Conservation (phyloP, 176 grass and related monocot species). For the Phragmites australis region DNA sequence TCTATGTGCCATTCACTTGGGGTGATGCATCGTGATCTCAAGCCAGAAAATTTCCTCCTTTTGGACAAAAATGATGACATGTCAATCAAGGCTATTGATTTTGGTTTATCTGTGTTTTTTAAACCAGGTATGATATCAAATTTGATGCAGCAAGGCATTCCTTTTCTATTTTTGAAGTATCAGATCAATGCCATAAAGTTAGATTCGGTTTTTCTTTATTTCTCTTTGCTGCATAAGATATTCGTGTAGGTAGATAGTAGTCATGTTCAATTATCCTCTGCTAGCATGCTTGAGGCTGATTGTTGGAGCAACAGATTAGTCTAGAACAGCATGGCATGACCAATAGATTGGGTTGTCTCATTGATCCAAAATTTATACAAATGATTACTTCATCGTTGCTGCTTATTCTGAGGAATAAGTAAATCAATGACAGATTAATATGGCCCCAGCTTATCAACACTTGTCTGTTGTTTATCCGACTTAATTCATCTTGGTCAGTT, state of each 20-base stretch:
- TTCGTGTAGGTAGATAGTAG: background rate
- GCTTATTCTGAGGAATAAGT: background rate
- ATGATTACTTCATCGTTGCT: background rate
- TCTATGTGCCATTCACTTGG: conserved; percentile 89
- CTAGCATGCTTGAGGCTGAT: background rate
- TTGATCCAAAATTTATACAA: background rate
- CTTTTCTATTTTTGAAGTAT: background rate
- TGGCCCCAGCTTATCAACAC: background rate
- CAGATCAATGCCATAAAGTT: background rate
- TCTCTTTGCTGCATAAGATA: background rate
- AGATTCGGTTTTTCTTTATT: background rate
- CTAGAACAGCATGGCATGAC: background rate
- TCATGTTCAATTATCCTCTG: background rate
- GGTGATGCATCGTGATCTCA: conserved; percentile 96
- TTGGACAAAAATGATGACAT: conserved; percentile 72
- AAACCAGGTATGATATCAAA: conserved; percentile 62
- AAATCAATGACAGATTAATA: background rate
- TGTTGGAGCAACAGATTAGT: background rate
- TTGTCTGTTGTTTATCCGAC: conserved; percentile 6
- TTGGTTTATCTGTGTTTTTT: conserved; percentile 91
- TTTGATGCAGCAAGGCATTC: background rate
- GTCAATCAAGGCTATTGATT: conserved; percentile 96
- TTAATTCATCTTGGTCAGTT: background rate
- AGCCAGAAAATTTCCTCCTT: conserved; percentile 93
- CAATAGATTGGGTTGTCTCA: background rate